These are phyloP conservation scores for Chrysanthemum makinoi DNA, from an alignment of 129 eudicot species.

Conservation along the genomic window DNA sequence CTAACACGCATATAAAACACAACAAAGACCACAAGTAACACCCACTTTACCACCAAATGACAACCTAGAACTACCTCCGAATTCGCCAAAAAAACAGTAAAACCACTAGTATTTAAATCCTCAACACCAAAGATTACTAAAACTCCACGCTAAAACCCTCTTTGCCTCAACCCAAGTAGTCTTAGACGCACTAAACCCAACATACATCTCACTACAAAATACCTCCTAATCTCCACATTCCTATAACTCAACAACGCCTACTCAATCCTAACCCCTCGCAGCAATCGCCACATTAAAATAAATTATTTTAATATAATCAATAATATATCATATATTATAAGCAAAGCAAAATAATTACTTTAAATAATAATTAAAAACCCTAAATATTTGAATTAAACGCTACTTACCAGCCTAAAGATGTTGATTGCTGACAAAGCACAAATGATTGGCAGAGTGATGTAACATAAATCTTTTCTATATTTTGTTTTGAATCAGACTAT, in stretches of 20 bases:
- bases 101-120: conserved; percentile 43
- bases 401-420: too few species aligned
- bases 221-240: conserved; percentile 30
- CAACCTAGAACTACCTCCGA: conserved; percentile 28
- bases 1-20: conserved; percentile 7
- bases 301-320: too few species aligned
- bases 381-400: too few species aligned
- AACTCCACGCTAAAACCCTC: conserved; percentile 78
- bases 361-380: too few species aligned
- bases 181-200: conserved; percentile 64
- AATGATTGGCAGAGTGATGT: too few species aligned
- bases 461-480: too few species aligned
- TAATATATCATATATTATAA: too few species aligned
- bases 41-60: conserved; percentile 49
- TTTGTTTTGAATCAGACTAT: too few species aligned
- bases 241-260: conserved; percentile 35
- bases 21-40: conserved; percentile 39
- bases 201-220: conserved; percentile 49
- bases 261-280: conserved; percentile 45
- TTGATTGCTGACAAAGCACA: too few species aligned
- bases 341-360: too few species aligned
- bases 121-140: conserved; percentile 54
- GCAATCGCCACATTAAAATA: conserved; percentile 67
- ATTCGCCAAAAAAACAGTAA: conserved; percentile 36
- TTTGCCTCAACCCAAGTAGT: conserved; percentile 67